Base-by-base conservation (phyloP, 208 protist species). In the Sergeia podlipaevii region DNA sequence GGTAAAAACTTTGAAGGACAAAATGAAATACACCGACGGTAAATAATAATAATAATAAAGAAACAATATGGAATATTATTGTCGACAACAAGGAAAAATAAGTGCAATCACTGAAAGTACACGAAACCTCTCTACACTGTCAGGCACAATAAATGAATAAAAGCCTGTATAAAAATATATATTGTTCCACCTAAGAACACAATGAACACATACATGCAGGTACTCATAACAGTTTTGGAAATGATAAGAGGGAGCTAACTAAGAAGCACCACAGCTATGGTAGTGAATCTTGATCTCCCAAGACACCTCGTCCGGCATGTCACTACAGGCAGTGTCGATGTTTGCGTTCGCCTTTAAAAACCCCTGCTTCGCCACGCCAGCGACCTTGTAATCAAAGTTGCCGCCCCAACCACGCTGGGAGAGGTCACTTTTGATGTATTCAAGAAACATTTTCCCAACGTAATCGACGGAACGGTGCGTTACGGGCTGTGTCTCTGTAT, bases 271-370 rank as follows among this genome's bases (percentile, higher is more conserved):
- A n/a, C 41, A 59, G 58, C 60, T 82, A 38, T 82, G 68, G 63
- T 93, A 93, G 48, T 89, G 81, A 39, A 91, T 76, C 21, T 86
- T 89, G 7, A 85, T 66, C n/a, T 80, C 77, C 86, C 86, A 93
- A 1, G 54, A 0, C 0, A 77, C 57, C 8, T 77, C 71, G 10
- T 75, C 65, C n/a, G 76, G 56, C 11, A 46, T 23, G 5, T 85
- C 76, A 29, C 61, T 65, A 39, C 57, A 57, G 3, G 59, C 59
- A 2, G 73, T 61, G 39, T 89, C 76, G 10, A 93, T 55, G 15
- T 55, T 79, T 6, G 77, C 86, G 44, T 54, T 89, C 1, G 73
- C 74, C 45, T 85, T 85, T 18, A 93, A 24, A 53, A 85, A 91
- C 2, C 86, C 86, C 54, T 90, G 77, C 29, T 77, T 76, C 4